A percentile compares a stretch with the other conserved stretches of the same genome.
phyloP scores from a whole-genome alignment of 306 rosid species.

The Cucurbita moschata region DNA sequence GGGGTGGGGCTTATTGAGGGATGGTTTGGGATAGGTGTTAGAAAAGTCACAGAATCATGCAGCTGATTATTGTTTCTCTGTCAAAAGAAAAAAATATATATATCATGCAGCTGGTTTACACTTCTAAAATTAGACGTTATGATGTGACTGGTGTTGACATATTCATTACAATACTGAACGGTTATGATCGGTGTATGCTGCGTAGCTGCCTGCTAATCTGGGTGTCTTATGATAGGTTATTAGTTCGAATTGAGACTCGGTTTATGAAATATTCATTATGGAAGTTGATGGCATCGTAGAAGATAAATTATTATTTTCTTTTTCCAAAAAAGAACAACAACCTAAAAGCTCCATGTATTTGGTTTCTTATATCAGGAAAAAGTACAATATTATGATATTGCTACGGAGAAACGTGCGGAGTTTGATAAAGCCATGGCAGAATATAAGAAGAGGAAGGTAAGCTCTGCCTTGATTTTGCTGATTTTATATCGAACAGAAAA shows the following conservation, averaged over 20 bases:
- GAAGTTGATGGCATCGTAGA: neutral
- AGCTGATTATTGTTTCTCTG: too few species aligned
- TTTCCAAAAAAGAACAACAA: neutral
- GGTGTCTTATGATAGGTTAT: neutral
- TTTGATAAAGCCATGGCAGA: constrained; percentile 66
- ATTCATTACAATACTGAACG: neutral
- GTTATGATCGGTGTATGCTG: neutral
- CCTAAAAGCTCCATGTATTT: neutral
- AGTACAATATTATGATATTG: constrained; percentile 83
- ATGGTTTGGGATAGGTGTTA: too few species aligned
- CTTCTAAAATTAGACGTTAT: neutral
- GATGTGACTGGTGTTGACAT: neutral
- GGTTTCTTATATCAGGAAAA: constrained; percentile 51
- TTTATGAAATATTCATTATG: neutral
- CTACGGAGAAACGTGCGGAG: constrained; percentile 79
- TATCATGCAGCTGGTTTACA: neutral
- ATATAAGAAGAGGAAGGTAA: constrained; percentile 57
- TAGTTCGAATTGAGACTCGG: neutral
- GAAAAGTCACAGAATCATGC: too few species aligned
- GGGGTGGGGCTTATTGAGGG: too few species aligned
- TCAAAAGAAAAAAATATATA: too few species aligned
- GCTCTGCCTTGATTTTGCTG: neutral
- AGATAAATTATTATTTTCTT: neutral
- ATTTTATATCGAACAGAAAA: neutral
- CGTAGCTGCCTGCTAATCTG: neutral